Evolutionary conservation across 768 basidiomycete genomes (phyloP).

Genomic region (Rhodotorula paludigena): DNA sequence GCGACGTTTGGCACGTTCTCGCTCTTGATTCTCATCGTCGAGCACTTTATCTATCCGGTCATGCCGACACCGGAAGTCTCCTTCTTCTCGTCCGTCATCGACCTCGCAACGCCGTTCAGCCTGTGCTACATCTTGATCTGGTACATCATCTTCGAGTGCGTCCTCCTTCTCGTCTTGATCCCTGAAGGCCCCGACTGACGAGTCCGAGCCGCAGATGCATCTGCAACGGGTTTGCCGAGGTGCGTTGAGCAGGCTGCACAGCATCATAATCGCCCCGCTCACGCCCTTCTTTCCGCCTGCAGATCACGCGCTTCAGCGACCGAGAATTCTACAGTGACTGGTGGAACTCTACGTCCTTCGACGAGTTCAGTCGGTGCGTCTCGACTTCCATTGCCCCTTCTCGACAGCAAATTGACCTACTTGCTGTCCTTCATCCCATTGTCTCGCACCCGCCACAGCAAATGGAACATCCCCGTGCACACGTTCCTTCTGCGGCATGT

Average conservation of each 20-base stretch:
- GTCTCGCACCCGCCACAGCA: too few relatives aligned
- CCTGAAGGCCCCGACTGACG: too few relatives aligned
- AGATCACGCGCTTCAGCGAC: conserved; percentile 73
- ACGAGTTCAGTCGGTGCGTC: background rate
- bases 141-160: conserved; percentile 2
- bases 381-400: background rate
- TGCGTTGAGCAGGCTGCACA: conserved; percentile 48
- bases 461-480: conserved; percentile 87
- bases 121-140: conserved; percentile 13
- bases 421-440: background rate
- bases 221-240: conserved; percentile 90
- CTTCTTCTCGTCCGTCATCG: conserved; percentile 69
- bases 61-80: conserved; percentile 56
- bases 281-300: too few relatives aligned
- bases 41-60: conserved; percentile 85
- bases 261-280: background rate
- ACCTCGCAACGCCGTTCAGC: conserved; percentile 83
- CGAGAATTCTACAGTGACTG: conserved; percentile 96
- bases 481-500: conserved; percentile 74
- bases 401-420: too few relatives aligned
- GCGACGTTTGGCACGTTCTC: conserved; percentile 96
- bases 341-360: background rate
- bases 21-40: conserved; percentile 76
- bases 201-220: conserved; percentile 54
- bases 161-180: background rate